Evolutionary conservation across 352 stramenopile species (phyloP).

Genomic region (Pythium plurisporium): DNA sequence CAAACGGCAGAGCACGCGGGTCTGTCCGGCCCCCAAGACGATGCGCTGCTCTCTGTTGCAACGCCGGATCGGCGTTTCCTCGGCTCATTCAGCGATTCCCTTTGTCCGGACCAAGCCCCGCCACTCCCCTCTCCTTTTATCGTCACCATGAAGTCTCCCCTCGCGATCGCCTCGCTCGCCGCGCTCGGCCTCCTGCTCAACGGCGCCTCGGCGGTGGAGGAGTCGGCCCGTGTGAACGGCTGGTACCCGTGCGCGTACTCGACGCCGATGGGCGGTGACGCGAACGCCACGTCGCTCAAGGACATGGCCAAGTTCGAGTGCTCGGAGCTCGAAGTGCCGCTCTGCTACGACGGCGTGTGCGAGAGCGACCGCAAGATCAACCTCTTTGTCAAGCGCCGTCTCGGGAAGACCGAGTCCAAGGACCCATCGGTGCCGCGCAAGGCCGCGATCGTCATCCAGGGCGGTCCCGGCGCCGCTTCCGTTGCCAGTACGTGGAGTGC

Average conservation of each 20-base stretch:
- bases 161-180: conserved; percentile 1
- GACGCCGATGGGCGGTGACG: conserved; percentile 14
- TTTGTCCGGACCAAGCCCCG: not conserved
- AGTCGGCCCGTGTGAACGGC: conserved; percentile 35
- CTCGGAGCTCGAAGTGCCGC: conserved; percentile 53
- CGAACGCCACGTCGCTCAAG: not conserved
- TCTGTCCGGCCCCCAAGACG: too few relatives aligned
- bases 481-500: conserved; percentile 14
- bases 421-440: conserved; percentile 2
- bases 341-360: conserved; percentile 51
- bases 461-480: conserved; percentile 14
- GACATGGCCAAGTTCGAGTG: conserved; percentile 39
- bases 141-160: conserved; percentile 1
- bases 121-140: not conserved
- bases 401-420: not conserved
- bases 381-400: conserved; percentile 22
- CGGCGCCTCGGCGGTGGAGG: not conserved
- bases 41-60: too few relatives aligned
- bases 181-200: not conserved
- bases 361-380: conserved; percentile 10
- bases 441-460: conserved; percentile 17
- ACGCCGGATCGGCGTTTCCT: too few relatives aligned
- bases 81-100: not conserved
- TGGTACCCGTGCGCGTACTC: conserved; percentile 52
- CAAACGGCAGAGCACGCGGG: too few relatives aligned